Evolutionary conservation across 1,139 yeast genomes (phyloP).

Genomic region (Blastobotrys malaysiensis): DNA sequence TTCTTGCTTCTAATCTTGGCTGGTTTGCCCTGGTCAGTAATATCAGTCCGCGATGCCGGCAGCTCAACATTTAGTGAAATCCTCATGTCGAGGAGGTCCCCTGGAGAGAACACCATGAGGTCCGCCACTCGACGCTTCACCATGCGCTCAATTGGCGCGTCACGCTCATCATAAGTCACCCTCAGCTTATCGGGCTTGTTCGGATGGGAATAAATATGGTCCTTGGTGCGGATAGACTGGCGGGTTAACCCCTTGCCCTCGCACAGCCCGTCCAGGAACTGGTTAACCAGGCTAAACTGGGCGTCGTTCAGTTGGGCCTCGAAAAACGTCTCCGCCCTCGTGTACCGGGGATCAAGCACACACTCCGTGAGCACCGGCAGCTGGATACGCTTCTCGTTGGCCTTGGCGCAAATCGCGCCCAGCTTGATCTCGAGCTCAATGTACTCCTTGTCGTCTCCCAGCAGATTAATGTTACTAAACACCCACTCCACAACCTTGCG

Average conservation of each 20-base stretch:
- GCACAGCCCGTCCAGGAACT: conserved; percentile 48
- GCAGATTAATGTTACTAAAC: conserved; percentile 70
- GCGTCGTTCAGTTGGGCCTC: conserved; percentile 66
- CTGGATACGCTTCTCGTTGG: conserved; percentile 56
- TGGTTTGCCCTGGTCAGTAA: conserved; percentile 18
- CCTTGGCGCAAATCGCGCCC: conserved; percentile 68
- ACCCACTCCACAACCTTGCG: conserved; percentile 85
- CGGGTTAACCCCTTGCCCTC: conserved; percentile 11
- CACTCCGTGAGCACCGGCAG: conserved; percentile 77
- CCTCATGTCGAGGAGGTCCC: conserved; percentile 68
- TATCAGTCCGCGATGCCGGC: conserved; percentile 41
- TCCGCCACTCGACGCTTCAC: conserved; percentile 69
- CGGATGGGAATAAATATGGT: conserved; percentile 15
- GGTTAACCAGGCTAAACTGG: conserved; percentile 56
- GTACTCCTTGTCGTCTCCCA: conserved; percentile 51
- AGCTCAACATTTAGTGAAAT: conserved; percentile 71
- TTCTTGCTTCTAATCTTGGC: conserved; percentile 49
- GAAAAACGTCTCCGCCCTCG: conserved; percentile 54
- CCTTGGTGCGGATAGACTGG: conserved; percentile 17
- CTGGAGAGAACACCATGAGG: conserved; percentile 67
- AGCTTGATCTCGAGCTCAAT: conserved; percentile 80
- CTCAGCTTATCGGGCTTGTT: conserved; percentile 37
- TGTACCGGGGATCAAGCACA: conserved; percentile 49
- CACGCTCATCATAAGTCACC: conserved; percentile 28
- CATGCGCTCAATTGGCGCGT: conserved; percentile 51